phyloP scores from a whole-genome alignment of 495 filamentous ascomycete species.

The Penicillium macrosclerotiorum region DNA sequence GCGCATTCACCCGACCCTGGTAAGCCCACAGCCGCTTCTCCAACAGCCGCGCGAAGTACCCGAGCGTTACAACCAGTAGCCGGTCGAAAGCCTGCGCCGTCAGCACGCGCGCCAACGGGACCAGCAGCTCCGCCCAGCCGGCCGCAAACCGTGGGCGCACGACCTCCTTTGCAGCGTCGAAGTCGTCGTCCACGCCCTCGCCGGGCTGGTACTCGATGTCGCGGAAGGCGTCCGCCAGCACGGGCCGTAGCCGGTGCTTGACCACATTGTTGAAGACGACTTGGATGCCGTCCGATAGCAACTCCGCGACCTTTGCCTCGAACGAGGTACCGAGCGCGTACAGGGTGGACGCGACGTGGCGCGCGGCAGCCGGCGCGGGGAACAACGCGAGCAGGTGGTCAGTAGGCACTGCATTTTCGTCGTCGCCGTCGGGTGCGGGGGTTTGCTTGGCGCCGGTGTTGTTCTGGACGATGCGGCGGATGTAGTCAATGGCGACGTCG shows the following conservation, averaged over 20 bases:
- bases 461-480: conserved; percentile 75
- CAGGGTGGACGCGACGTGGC: conserved; percentile 63
- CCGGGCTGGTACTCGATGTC: conserved; percentile 75
- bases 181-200: conserved; percentile 39
- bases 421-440: conserved; percentile 19
- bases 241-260: conserved; percentile 79
- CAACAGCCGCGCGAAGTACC: conserved; percentile 69
- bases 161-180: conserved; percentile 48
- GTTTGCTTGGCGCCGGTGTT: conserved; percentile 49
- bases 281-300: conserved; percentile 76
- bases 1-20: conserved; percentile 72
- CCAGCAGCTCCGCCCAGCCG: conserved; percentile 81
- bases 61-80: conserved; percentile 68
- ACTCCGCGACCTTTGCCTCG: conserved; percentile 70
- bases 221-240: conserved; percentile 84
- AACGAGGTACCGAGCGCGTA: conserved; percentile 69
- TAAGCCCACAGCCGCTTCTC: conserved; percentile 92
- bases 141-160: conserved; percentile 74
- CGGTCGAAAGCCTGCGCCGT: conserved; percentile 67
- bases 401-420: conserved; percentile 12
- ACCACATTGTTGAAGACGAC: conserved; percentile 87
- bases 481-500: conserved; percentile 85
- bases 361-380: conserved; percentile 72
- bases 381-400: conserved; percentile 62
- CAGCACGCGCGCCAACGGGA: conserved; percentile 80